Base-by-base conservation (phyloP, 371 early-diverging fungal genomes). In the Rhizopus sp. region DNA sequence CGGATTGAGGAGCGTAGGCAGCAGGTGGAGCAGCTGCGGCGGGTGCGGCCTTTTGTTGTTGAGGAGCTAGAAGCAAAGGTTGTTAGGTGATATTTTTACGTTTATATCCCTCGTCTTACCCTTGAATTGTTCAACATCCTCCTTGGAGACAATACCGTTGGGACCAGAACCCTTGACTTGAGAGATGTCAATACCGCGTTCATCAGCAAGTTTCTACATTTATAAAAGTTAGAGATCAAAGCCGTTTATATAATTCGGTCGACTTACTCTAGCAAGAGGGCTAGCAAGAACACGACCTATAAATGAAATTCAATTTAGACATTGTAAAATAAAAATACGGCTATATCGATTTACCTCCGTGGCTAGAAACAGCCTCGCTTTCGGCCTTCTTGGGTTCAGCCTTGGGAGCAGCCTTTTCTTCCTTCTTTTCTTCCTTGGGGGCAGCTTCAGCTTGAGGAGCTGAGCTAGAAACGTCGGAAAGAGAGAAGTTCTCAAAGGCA, bases 151-250 rank as follows among this genome's bases (percentile, higher is more conserved):
- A 59, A 97, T 85, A 57, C 95, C 94, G 53, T 86, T 70, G 37
- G 97, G 97, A 34, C 98, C 99, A 53, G 95, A 79, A 53, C 97
- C 99, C 55, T 78, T 74, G 51, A 99, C 77, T 49, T 85, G 76
- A 53, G 80, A 75, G 57, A 99, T 83, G 50, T 87, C 80, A 63
- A 97, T 76, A 63, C 82, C 83, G 71, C 88, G 87, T 69, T 93
- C 91, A 54, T 85, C 85, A 50, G 99, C 98, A 47, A 96, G 74
- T 64, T 84, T 88, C 80, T 86, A 88, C 12, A 47, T 41, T 46
- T 31, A 30, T 39, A 17, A 59, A 34, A 32, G 45, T 35, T 31
- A 32, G 15, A 5, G n/a, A 12, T 35, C n/a, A 16, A 44, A 34
- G 45, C 23, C 39, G 6, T 41, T 9, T 41, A 30, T 35, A 10